Conservation (phyloP, 345 rosid genomes). For the Lumnitzera racemosa region DNA sequence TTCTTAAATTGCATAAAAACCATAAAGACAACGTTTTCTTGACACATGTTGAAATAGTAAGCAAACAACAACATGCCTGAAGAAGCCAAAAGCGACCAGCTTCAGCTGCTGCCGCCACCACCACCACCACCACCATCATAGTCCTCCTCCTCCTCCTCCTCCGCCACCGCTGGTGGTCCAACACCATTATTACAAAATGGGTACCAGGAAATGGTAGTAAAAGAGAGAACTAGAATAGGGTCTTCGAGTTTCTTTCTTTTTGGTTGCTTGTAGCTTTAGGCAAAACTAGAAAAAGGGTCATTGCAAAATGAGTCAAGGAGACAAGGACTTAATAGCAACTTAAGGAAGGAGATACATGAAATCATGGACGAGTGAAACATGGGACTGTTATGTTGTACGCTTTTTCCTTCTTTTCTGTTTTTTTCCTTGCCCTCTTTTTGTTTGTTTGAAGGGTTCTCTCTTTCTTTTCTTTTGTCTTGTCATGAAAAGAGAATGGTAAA, state of each 20-base stretch:
- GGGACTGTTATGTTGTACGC: not conserved
- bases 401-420: slow-evolving; percentile 2
- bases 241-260: not conserved
- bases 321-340: not conserved
- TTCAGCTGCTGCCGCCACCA: slow-evolving; percentile 6
- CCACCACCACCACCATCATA: slow-evolving; percentile 9
- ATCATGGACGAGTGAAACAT: slow-evolving; percentile 2
- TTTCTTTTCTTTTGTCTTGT: slow-evolving; percentile 3
- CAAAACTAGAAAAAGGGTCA: not conserved
- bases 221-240: not conserved
- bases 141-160: slow-evolving; percentile 7
- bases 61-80: too few relatives aligned
- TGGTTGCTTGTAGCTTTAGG: not conserved
- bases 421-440: not conserved
- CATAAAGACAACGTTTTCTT: too few relatives aligned
- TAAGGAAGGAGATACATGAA: slow-evolving; percentile 2
- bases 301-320: slow-evolving; percentile 7
- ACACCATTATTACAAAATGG: slow-evolving; percentile 8
- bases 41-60: too few relatives aligned
- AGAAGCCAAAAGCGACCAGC: slow-evolving; percentile 4
- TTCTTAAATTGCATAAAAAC: too few relatives aligned
- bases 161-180: slow-evolving; percentile 4
- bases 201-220: not conserved
- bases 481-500: not conserved
- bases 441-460: slow-evolving; percentile 1